These are phyloP conservation scores for Saccharomyces hybrid DNA, from an alignment of 1,139 yeast genomes.

Conservation along the genomic window DNA sequence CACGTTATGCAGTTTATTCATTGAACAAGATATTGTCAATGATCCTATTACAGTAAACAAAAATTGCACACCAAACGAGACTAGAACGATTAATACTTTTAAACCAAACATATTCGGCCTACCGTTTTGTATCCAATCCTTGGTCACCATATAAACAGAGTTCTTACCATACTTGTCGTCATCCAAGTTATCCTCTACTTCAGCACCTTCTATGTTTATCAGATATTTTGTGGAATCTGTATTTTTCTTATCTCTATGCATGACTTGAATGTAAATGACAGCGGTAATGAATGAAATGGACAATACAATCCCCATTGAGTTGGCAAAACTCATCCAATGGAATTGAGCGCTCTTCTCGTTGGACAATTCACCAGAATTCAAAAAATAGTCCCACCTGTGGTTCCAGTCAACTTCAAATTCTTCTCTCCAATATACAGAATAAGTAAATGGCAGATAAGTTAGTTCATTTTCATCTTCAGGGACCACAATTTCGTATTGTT, in stretches of 20 bases:
- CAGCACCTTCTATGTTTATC: conserved; percentile 2
- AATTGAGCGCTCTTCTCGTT: conserved; percentile 16
- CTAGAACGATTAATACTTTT: conserved; percentile 42
- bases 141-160: conserved; percentile 11
- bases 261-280: conserved; percentile 12
- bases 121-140: conserved; percentile 16
- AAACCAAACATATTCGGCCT: conserved; percentile 8
- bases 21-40: conserved; percentile 48
- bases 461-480: conserved; percentile 31
- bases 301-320: conserved; percentile 20
- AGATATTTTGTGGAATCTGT: background rate
- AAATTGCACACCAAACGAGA: conserved; percentile 69
- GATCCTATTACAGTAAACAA: conserved; percentile 58
- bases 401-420: conserved; percentile 60
- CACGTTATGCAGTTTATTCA: conserved; percentile 50
- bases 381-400: conserved; percentile 69
- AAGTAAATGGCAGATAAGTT: conserved; percentile 60
- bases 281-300: conserved; percentile 19
- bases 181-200: conserved; percentile 1
- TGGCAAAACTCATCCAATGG: conserved; percentile 27
- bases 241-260: conserved; percentile 6
- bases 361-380: conserved; percentile 43
- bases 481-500: conserved; percentile 44
- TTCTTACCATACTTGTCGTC: conserved; percentile 10
- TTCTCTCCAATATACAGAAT: conserved; percentile 85